These are phyloP conservation scores for Aureobasidium mangrovei DNA, from an alignment of 2,329 filamentous ascomycete species.

Conservation along the genomic window DNA sequence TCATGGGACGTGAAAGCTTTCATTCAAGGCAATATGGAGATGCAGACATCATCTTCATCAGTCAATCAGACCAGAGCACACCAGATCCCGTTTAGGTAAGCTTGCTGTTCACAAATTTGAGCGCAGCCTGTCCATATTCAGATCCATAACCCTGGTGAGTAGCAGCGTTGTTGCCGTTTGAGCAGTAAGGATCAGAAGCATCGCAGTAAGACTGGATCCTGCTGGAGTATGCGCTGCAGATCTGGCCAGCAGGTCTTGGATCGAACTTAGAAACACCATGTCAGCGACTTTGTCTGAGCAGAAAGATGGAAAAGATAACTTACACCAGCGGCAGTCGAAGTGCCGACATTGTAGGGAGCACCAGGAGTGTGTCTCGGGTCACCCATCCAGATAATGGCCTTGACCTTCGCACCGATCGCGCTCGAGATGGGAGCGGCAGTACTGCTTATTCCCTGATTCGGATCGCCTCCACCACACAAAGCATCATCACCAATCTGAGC, in stretches of 20 bases:
- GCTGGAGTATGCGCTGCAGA: constrained; percentile 43
- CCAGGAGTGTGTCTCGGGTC: constrained; percentile 49
- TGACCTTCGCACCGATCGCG: constrained; percentile 28
- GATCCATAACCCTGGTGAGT: constrained; percentile 54
- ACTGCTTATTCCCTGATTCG: constrained; percentile 38
- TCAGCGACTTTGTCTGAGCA: constrained; percentile 2
- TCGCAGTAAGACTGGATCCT: constrained; percentile 61
- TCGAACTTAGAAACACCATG: constrained; percentile 43
- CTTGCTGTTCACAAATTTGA: constrained; percentile 51
- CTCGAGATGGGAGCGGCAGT: constrained; percentile 32
- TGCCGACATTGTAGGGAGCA: constrained; percentile 52
- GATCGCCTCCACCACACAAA: constrained; percentile 49
- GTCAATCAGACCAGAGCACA: too few species aligned
- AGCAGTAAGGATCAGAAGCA: constrained; percentile 56
- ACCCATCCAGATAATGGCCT: constrained; percentile 23
- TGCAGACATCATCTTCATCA: too few species aligned
- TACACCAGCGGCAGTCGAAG: constrained; percentile 51
- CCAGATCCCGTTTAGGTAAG: constrained; percentile 21
- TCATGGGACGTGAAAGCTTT: too few species aligned
- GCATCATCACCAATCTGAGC: constrained; percentile 56
- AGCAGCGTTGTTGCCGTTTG: constrained; percentile 51
- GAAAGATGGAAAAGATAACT: constrained; percentile 24
- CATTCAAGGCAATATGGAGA: too few species aligned
- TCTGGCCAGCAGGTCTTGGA: constrained; percentile 49
- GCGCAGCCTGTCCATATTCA: constrained; percentile 51